phyloP scores from a whole-genome alignment of 202 grass and related monocot species.

The Cymbopogon flexuosus region DNA sequence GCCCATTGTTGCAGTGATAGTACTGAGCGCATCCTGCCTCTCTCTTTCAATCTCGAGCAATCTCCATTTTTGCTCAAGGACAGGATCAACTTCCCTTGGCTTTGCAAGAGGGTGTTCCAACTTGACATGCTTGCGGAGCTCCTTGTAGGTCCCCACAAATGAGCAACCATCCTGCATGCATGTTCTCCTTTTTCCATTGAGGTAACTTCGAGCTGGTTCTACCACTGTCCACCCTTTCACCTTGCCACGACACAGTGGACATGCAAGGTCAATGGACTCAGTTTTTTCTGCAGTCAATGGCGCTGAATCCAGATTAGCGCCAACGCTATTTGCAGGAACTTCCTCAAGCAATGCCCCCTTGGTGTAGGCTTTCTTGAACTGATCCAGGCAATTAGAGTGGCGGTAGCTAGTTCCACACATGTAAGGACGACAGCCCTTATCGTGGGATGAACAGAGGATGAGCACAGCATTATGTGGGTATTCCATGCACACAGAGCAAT shows the following conservation, averaged over 20 bases:
- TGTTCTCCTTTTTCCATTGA: constrained; percentile 74
- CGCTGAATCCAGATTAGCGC: constrained; percentile 29
- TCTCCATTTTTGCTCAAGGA: constrained; percentile 88
- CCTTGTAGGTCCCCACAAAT: constrained; percentile 77
- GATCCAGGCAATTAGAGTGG: constrained; percentile 93
- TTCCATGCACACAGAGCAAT: constrained; percentile 95
- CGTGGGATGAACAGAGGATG: constrained; percentile 87
- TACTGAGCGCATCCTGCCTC: constrained; percentile 82
- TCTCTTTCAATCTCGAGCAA: constrained; percentile 79
- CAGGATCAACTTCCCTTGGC: constrained; percentile 76
- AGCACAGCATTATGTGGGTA: constrained; percentile 91
- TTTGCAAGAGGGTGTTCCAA: constrained; percentile 75
- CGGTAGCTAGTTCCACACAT: constrained; percentile 91
- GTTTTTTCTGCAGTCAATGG: constrained; percentile 48
- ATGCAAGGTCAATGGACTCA: constrained; percentile 55
- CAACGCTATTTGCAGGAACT: constrained; percentile 15
- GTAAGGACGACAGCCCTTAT: constrained; percentile 91
- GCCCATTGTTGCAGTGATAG: constrained; percentile 73
- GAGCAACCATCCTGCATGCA: constrained; percentile 93
- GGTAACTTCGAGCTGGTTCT: constrained; percentile 73
- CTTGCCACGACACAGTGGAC: constrained; percentile 89
- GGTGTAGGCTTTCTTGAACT: constrained; percentile 87
- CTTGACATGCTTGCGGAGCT: constrained; percentile 85
- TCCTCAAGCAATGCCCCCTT: constrained; percentile 56
- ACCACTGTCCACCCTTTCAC: constrained; percentile 98